Evolutionary conservation across 2,329 filamentous ascomycete genomes (phyloP).

Genomic region (Fusarium beomiforme): DNA sequence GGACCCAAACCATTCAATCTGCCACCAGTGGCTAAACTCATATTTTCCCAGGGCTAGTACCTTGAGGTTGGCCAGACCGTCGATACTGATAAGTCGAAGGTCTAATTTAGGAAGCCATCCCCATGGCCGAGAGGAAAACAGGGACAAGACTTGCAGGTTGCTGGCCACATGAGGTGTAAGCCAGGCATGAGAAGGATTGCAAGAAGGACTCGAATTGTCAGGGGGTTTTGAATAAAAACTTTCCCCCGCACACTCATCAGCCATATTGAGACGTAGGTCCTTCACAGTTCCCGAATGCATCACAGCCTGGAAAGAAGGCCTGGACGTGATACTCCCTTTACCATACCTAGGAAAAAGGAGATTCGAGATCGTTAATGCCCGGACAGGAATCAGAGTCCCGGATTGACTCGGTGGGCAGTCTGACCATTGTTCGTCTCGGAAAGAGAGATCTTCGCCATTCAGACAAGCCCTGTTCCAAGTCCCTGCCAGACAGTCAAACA

Average conservation of each 20-base stretch:
- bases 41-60: conserved; percentile 52
- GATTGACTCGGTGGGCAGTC: background rate
- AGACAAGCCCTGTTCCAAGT: background rate
- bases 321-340: background rate
- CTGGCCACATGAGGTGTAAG: conserved; percentile 24
- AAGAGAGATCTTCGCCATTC: no score
- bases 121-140: conserved; percentile 50
- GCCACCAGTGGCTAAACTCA: conserved; percentile 55
- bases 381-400: background rate
- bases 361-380: conserved; percentile 6
- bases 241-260: background rate
- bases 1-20: conserved; percentile 56
- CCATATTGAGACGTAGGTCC: conserved; percentile 2
- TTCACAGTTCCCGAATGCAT: background rate
- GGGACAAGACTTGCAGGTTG: conserved; percentile 49
- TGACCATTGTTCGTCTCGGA: no score
- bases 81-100: conserved; percentile 33
- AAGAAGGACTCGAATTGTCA: background rate
- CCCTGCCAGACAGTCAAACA: conserved; percentile 16
- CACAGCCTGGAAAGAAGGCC: background rate
- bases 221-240: no score
- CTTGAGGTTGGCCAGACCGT: conserved; percentile 49
- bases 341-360: no score
- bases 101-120: conserved; percentile 53
- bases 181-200: conserved; percentile 12